These are phyloP conservation scores for Microbotryum intermedium DNA, from an alignment of 1,284 basidiomycete genomes.

Conservation along the genomic window DNA sequence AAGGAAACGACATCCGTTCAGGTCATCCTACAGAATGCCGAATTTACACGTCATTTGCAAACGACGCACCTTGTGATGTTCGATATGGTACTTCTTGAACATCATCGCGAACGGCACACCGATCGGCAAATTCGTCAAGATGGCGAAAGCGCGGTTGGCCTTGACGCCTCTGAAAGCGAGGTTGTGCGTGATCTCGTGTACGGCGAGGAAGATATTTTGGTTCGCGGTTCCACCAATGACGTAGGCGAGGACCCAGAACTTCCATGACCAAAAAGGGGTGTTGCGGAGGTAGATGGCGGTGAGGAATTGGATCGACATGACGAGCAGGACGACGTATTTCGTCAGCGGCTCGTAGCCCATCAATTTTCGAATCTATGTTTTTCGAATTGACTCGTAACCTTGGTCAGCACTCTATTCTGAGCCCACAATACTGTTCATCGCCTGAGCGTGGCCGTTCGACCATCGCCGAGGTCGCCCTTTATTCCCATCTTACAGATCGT, in stretches of 20 bases:
- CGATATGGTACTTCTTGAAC: conserved; percentile 57
- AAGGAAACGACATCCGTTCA: conserved; percentile 43
- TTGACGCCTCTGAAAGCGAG: conserved; percentile 78
- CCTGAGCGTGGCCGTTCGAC: too few relatives aligned
- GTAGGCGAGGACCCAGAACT: conserved; percentile 73
- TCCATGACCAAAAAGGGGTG: conserved; percentile 57
- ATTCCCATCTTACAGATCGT: too few relatives aligned
- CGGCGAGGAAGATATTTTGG: conserved; percentile 94
- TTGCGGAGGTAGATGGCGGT: conserved; percentile 59
- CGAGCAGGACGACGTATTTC: conserved; percentile 71
- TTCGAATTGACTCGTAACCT: too few relatives aligned
- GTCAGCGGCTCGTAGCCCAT: conserved; percentile 92
- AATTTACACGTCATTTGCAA: neutral
- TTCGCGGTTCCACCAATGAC: conserved; percentile 86
- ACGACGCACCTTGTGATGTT: conserved; percentile 29
- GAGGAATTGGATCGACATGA: conserved; percentile 67
- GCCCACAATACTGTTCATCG: neutral
- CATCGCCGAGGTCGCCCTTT: too few relatives aligned
- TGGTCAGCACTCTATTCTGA: too few relatives aligned
- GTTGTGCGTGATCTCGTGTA: conserved; percentile 98
- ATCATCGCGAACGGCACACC: conserved; percentile 90
- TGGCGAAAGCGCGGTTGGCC: conserved; percentile 78
- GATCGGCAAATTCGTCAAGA: conserved; percentile 86
- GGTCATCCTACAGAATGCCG: conserved; percentile 13
- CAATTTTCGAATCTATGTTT: conserved; percentile 67